phyloP scores from a whole-genome alignment of 129 eudicot genomes.

The Lactuca sativa region DNA sequence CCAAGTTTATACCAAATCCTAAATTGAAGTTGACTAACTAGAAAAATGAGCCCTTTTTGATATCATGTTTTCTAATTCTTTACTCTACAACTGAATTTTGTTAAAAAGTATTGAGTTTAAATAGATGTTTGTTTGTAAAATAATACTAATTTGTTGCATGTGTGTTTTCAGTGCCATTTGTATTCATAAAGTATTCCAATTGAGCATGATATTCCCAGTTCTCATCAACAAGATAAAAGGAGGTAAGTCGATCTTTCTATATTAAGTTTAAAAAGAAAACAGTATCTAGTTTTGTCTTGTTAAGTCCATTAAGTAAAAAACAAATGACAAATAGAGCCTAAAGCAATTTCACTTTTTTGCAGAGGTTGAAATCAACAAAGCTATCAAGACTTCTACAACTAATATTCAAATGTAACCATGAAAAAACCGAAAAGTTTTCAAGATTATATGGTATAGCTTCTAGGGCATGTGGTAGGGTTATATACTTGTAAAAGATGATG shows the following conservation, averaged over 20 bases:
- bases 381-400: constrained; percentile 22
- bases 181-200: constrained; percentile 54
- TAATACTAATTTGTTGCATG: constrained; percentile 18
- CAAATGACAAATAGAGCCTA: background rate
- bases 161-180: constrained; percentile 61
- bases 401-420: constrained; percentile 30
- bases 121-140: background rate
- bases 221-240: constrained; percentile 45
- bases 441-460: constrained; percentile 11
- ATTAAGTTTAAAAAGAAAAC: no score
- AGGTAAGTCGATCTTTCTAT: background rate
- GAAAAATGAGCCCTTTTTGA: constrained; percentile 1
- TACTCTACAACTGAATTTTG: background rate
- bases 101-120: background rate
- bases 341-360: constrained; percentile 17
- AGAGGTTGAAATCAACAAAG: constrained; percentile 21
- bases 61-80: no score
- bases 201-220: constrained; percentile 31
- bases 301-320: background rate
- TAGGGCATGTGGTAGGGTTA: constrained; percentile 21
- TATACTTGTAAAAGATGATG: constrained; percentile 28
- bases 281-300: background rate
- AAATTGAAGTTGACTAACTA: constrained; percentile 10
- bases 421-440: constrained; percentile 18
- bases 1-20: background rate